phyloP scores from a whole-genome alignment of 176 grass and related monocot species.

The Eleusine indica region DNA sequence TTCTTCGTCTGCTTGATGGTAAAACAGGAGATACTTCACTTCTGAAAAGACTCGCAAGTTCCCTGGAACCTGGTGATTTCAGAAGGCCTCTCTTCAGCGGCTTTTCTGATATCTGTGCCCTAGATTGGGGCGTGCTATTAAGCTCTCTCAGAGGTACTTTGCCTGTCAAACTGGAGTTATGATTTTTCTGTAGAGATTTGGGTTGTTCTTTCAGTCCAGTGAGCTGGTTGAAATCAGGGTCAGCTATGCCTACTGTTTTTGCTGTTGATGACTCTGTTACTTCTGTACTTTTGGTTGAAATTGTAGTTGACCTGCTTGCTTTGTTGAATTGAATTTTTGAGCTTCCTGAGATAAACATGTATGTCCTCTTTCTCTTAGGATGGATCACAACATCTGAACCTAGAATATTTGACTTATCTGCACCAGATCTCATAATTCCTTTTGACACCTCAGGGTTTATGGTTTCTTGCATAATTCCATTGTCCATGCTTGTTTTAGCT shows the following conservation, averaged over 20 bases:
- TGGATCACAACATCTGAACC: constrained; percentile 42
- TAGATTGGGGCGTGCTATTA: constrained; percentile 39
- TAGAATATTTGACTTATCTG: constrained; percentile 34
- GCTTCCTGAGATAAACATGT: constrained; percentile 47
- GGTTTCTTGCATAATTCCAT: constrained; percentile 12
- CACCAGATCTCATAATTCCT: constrained; percentile 33
- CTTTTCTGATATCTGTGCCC: constrained; percentile 36
- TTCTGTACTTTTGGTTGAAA: constrained; percentile 34
- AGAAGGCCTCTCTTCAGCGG: constrained; percentile 38
- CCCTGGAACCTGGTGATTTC: constrained; percentile 48
- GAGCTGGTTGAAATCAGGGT: constrained; percentile 39
- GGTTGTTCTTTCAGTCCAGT: constrained; percentile 13
- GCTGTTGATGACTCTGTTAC: constrained; percentile 35
- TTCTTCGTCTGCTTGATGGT: constrained; percentile 48
- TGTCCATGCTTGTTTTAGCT: constrained; percentile 35
- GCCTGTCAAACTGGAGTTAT: constrained; percentile 24
- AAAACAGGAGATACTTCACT: constrained; percentile 49
- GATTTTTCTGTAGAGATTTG: constrained; percentile 38
- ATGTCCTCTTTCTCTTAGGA: constrained; percentile 59
- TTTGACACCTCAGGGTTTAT: constrained; percentile 37
- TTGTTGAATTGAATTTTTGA: constrained; percentile 43
- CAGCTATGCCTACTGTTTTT: constrained; percentile 34
- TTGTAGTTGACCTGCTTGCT: constrained; percentile 28
- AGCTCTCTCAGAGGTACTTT: constrained; percentile 43
- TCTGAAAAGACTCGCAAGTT: constrained; percentile 52